A percentile compares a stretch with the other conserved stretches of the same genome.
Conservation (phyloP, 805 yeast species). For the Kazachstania bromeliacearum region DNA sequence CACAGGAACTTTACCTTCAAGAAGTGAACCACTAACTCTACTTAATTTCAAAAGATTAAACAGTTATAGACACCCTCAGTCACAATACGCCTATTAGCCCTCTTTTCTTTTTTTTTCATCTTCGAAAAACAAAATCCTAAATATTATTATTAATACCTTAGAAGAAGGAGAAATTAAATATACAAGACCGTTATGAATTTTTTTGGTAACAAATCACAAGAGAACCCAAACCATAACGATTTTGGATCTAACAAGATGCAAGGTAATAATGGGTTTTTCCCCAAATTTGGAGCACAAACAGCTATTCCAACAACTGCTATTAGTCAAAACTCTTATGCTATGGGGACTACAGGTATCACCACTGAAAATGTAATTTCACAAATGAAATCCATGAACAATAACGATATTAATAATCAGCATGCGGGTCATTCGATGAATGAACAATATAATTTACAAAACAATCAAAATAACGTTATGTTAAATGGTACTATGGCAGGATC, state of each 20-base stretch:
- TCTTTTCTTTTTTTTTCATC: too few species aligned
- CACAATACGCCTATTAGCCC: too few species aligned
- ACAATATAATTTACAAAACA: constrained; percentile 8
- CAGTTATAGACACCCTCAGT: too few species aligned
- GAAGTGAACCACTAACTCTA: too few species aligned
- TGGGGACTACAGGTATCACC: constrained; percentile 53
- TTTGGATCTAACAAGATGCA: background rate
- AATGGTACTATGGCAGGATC: background rate
- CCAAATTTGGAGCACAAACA: constrained; percentile 35
- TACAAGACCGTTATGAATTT: constrained; percentile 21
- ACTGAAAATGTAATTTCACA: constrained; percentile 30
- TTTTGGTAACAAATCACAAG: constrained; percentile 18
- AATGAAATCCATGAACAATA: constrained; percentile 14
- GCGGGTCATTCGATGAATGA: background rate
- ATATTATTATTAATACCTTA: too few species aligned
- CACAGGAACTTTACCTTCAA: too few species aligned
- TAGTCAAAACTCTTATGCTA: constrained; percentile 50
- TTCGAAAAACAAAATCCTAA: too few species aligned
- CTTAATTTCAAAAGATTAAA: too few species aligned
- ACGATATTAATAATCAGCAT: background rate
- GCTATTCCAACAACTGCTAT: constrained; percentile 64
- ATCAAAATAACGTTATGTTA: constrained; percentile 2
- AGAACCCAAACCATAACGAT: constrained; percentile 7
- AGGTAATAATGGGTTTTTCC: constrained; percentile 18
- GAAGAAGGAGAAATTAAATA: too few species aligned